These are phyloP conservation scores for Cytospora schulzeri DNA, from an alignment of 2,329 filamentous ascomycete genomes.

Conservation along the genomic window DNA sequence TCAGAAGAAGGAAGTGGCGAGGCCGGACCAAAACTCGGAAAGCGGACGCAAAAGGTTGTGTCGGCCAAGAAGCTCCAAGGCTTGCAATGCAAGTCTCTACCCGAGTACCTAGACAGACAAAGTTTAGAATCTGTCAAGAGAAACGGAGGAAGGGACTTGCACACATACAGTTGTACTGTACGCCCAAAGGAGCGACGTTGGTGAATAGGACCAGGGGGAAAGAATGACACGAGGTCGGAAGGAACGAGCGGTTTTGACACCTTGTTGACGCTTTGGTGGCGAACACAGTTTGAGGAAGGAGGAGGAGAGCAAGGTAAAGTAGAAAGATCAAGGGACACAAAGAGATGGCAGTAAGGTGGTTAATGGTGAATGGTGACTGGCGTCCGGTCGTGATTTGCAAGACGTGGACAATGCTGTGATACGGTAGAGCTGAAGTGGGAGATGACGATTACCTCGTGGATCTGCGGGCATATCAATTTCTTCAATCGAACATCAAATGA, in stretches of 20 bases:
- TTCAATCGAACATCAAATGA: not conserved
- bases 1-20: not conserved
- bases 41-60: not conserved
- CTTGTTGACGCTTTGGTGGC: not conserved
- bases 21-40: not conserved
- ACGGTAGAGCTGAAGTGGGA: not conserved
- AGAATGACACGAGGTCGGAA: not conserved
- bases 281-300: not conserved
- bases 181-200: not conserved
- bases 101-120: not conserved
- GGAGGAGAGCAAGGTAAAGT: not conserved
- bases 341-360: not conserved
- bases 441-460: not conserved
- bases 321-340: not conserved
- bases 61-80: not conserved
- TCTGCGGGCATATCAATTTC: not conserved
- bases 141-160: not conserved
- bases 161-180: not conserved
- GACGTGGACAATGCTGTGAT: not conserved
- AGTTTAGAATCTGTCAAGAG: not conserved
- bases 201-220: not conserved
- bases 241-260: not conserved
- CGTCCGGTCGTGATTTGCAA: not conserved
- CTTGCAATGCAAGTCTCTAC: not conserved
- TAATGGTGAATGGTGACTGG: not conserved